Evolutionary conservation across 331 rosid genomes (phyloP), one percentile per base, ranked within the genome.

Genomic region (Erythrophleum ivorense): DNA sequence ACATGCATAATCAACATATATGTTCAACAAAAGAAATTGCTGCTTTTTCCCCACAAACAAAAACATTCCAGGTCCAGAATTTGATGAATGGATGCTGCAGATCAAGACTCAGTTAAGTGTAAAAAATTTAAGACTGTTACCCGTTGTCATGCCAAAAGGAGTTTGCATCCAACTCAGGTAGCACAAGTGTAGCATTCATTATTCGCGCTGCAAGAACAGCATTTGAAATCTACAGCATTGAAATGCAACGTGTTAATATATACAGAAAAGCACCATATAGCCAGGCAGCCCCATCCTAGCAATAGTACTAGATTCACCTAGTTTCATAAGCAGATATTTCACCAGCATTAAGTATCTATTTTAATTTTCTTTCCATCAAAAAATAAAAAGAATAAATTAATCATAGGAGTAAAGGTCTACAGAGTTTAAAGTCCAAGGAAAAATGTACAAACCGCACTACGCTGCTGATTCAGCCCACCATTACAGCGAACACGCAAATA

Each of bases 391-490:
- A 59, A 58, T 21, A 60, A 31, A 29, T 29, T 29, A 60, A 3
- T 29, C 40, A 36, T 36, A 60, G 65, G 29, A 60, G 40, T 24
- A 59, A 12, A 60, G 11, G n/a, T 7, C 40, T 5, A 14, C 21
- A 34, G 69, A 63, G 21, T 63, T 63, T 34, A 34, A 34, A 62
- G 69, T 63, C 14, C 5, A 24, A 24, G 34, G 45, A 63, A 14
- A 33, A 33, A 62, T 62, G 69, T 34, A 33, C 69, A 63, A 63
- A 63, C 69, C 19, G 69, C 69, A 63, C 69, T 63, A n/a, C 69
- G 69, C 69, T 63, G 69, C 45, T 63, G 69, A 34, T 63, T 63
- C 21, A 63, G 21, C 6, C 69, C 45, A 63, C 69, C 69, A 63
- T 63, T 63, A 63, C 69, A 63, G 69, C 69, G 45, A 33, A 63